These are phyloP conservation scores for Talaromyces rugulosus DNA, from an alignment of 2,329 filamentous ascomycete genomes.

Conservation along the genomic window DNA sequence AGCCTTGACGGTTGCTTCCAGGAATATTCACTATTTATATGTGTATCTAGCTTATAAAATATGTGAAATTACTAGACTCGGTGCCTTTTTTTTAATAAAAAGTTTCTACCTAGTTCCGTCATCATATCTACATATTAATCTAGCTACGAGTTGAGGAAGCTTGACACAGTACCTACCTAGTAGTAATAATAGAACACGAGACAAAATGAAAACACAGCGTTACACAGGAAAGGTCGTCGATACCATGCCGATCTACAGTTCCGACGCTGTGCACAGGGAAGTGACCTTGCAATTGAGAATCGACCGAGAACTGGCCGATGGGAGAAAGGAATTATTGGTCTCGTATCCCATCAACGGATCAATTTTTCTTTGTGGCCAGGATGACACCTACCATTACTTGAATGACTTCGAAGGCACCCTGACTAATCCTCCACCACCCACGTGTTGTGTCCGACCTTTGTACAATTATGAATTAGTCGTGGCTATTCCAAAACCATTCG, in stretches of 20 bases:
- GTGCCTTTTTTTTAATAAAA: too few relatives aligned
- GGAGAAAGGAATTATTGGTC: background rate
- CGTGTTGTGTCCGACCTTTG: too few relatives aligned
- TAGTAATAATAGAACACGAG: background rate
- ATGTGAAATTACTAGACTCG: background rate
- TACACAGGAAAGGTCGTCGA: background rate
- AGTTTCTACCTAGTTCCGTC: too few relatives aligned
- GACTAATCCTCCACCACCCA: background rate
- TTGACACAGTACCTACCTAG: background rate
- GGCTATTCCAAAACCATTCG: background rate
- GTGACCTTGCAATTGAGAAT: background rate
- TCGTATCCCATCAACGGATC: background rate
- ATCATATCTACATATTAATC: too few relatives aligned
- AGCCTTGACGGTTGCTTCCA: too few relatives aligned
- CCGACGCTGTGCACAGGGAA: background rate
- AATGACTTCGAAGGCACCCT: background rate
- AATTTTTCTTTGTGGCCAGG: background rate
- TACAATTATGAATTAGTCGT: background rate
- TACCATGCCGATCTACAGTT: too few relatives aligned
- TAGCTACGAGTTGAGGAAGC: too few relatives aligned
- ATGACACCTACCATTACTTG: too few relatives aligned
- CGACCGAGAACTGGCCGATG: background rate
- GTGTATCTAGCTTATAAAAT: background rate
- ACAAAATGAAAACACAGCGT: background rate
- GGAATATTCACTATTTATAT: too few relatives aligned